These are phyloP conservation scores for Eremochloa ophiuroides DNA, from an alignment of 176 grass and related monocot genomes.

Conservation along the genomic window DNA sequence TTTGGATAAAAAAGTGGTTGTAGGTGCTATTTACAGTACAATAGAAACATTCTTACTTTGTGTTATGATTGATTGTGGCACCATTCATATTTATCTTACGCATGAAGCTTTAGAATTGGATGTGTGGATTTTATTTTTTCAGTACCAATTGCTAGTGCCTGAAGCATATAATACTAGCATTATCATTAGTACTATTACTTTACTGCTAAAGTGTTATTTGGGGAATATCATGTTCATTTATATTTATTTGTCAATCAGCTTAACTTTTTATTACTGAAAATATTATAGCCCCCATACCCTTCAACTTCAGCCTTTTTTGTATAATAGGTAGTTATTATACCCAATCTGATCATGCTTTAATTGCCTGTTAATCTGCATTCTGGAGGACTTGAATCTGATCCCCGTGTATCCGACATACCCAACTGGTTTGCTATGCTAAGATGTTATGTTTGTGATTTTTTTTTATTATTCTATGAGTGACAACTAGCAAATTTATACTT, in stretches of 20 bases:
- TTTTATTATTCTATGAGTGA: conserved; percentile 25
- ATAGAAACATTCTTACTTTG: neutral
- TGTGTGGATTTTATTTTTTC: neutral
- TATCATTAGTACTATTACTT: conserved; percentile 18
- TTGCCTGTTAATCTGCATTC: neutral
- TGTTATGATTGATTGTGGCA: neutral
- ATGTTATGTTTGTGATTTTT: neutral
- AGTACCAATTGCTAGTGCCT: neutral
- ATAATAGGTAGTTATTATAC: neutral
- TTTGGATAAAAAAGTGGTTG: neutral
- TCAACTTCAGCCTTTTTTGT: neutral
- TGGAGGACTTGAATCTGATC: neutral
- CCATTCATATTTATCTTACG: neutral
- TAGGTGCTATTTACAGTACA: neutral
- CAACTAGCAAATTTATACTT: conserved; percentile 8
- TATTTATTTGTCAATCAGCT: neutral
- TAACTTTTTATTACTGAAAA: neutral
- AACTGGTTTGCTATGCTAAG: neutral
- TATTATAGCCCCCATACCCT: neutral
- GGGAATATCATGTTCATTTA: neutral
- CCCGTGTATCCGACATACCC: too few species aligned
- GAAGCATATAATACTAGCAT: neutral
- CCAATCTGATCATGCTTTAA: neutral
- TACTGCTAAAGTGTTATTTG: neutral
- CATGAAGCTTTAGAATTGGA: neutral